Conservation (phyloP, 1,284 basidiomycete species). For the Malassezia arunalokei region DNA sequence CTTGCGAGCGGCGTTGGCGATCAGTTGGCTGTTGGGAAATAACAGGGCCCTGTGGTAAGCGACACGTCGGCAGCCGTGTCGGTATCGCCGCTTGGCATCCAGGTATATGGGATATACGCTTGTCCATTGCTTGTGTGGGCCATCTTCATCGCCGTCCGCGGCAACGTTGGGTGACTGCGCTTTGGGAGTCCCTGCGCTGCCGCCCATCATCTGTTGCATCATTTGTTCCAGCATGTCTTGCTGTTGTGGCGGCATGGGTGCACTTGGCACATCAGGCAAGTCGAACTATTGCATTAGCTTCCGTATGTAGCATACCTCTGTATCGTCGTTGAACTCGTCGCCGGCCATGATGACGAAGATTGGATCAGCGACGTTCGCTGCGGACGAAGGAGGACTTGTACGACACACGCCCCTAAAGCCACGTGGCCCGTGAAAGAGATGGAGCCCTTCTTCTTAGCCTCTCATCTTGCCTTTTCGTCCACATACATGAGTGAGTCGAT, state of each 20-base stretch:
- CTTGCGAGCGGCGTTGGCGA: conserved; percentile 66
- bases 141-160: conserved; percentile 12
- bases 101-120: conserved; percentile 93
- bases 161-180: conserved; percentile 10
- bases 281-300: conserved; percentile 8
- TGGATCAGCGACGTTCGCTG: background rate
- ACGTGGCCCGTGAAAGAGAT: background rate
- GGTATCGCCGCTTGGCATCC: conserved; percentile 79
- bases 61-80: conserved; percentile 68
- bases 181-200: conserved; percentile 18
- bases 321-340: conserved; percentile 45
- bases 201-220: conserved; percentile 33
- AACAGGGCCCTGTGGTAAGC: conserved; percentile 68
- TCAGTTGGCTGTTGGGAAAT: conserved; percentile 85
- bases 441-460: background rate
- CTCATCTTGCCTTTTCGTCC: background rate
- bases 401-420: background rate
- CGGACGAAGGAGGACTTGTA: background rate
- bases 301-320: conserved; percentile 26
- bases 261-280: conserved; percentile 18
- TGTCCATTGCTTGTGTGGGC: conserved; percentile 60
- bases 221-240: conserved; percentile 33
- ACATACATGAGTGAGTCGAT: conserved; percentile 12
- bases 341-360: background rate
- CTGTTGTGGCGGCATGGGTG: conserved; percentile 22